A percentile compares a stretch with the other conserved stretches of the same genome.
Conservation (phyloP, 352 stramenopile genomes). For the Phytophthora constricta region DNA sequence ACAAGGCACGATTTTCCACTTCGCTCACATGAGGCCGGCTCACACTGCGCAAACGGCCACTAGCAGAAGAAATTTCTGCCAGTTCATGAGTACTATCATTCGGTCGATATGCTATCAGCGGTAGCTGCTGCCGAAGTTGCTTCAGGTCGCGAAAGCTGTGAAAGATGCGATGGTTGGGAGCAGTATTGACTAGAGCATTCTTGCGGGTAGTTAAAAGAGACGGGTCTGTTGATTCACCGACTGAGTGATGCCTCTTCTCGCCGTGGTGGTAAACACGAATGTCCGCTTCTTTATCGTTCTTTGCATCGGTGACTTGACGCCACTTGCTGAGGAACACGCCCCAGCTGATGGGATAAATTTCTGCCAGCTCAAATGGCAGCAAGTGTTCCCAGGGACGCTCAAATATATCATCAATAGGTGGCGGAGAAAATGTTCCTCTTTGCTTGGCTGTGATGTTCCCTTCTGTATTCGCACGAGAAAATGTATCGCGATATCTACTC, state of each 20-base stretch:
- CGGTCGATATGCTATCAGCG: conserved; percentile 27
- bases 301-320: conserved; percentile 37
- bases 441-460: not conserved
- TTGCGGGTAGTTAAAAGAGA: conserved; percentile 39
- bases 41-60: conserved; percentile 9
- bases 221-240: conserved; percentile 4
- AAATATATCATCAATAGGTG: conserved; percentile 3
- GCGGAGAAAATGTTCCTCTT: not conserved
- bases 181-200: conserved; percentile 35
- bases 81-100: conserved; percentile 14
- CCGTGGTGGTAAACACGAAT: conserved; percentile 11
- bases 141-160: conserved; percentile 52
- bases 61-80: not conserved
- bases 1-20: conserved; percentile 16
- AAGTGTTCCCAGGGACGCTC: conserved; percentile 36
- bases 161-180: conserved; percentile 39
- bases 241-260: conserved; percentile 24
- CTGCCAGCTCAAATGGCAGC: conserved; percentile 40
- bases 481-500: not conserved
- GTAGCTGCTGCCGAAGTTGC: conserved; percentile 50
- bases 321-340: conserved; percentile 61
- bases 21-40: conserved; percentile 17
- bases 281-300: conserved; percentile 10
- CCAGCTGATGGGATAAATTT: conserved; percentile 59
- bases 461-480: no score